Conservation (phyloP, 108 stramenopile species). For the Parmales sp. region DNA sequence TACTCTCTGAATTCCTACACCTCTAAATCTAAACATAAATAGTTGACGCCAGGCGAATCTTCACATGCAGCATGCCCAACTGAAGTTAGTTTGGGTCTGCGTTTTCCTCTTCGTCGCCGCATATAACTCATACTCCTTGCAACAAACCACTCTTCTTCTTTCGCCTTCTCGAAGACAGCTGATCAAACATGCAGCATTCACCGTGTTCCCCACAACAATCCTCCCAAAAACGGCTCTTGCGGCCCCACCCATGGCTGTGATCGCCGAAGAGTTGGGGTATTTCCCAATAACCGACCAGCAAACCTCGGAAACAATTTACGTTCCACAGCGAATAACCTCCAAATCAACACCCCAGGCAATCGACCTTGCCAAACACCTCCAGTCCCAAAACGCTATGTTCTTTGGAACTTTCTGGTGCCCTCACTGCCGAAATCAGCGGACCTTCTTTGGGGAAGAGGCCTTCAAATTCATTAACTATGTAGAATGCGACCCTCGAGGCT, state of each 20-base stretch:
- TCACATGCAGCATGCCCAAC: no score
- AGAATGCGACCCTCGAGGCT: conserved; percentile 66
- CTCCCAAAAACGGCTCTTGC: no score
- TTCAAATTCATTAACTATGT: conserved; percentile 50
- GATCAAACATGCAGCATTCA: no score
- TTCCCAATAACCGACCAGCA: conserved; percentile 56
- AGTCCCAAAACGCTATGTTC: conserved; percentile 45
- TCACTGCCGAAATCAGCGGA: conserved; percentile 66
- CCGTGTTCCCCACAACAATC: no score
- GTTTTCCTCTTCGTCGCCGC: no score
- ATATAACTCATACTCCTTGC: no score
- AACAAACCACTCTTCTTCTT: no score
- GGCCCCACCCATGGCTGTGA: conserved; percentile 67
- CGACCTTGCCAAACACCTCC: conserved; percentile 37
- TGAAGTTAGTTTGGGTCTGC: no score
- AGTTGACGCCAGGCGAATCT: no score
- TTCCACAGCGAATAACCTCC: conserved; percentile 50
- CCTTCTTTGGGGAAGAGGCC: conserved; percentile 67
- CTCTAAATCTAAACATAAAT: no score
- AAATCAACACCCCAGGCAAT: conserved; percentile 56
- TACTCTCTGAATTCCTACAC: no score
- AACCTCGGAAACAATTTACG: conserved; percentile 40
- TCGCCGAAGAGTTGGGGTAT: conserved; percentile 77
- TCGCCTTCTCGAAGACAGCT: no score
- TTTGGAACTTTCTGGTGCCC: conserved; percentile 79